Percentiles rank a stretch among this genome's conserved stretches.
Conservation (phyloP, 768 basidiomycete species). For the Thelephora ganbajun region DNA sequence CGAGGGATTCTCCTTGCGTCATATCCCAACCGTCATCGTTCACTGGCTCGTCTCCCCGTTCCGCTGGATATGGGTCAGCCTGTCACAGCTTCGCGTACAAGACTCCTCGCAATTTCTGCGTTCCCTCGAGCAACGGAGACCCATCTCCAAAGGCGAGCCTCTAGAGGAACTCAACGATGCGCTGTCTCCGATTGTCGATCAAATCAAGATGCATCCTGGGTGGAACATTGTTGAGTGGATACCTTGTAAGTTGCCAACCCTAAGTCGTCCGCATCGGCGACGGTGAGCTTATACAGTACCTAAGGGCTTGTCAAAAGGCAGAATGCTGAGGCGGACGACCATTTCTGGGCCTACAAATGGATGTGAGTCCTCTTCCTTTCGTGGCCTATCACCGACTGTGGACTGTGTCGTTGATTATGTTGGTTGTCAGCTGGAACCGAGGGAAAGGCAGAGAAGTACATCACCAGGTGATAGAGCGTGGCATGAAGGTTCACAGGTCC, state of each 20-base stretch:
- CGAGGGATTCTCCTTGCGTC: too few relatives aligned
- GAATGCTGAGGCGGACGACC: not conserved
- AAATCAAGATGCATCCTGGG: constrained; percentile 26
- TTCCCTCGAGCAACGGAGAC: constrained; percentile 7
- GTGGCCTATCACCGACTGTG: constrained; percentile 16
- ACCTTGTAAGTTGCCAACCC: constrained; percentile 7
- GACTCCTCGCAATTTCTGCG: too few relatives aligned
- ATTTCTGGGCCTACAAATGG: constrained; percentile 4
- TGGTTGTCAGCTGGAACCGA: constrained; percentile 18
- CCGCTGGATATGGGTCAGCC: not conserved
- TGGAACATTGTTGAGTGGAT: constrained; percentile 61
- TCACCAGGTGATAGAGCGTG: constrained; percentile 20
- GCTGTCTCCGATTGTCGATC: constrained; percentile 36
- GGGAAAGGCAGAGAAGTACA: constrained; percentile 28
- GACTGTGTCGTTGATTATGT: constrained; percentile 18
- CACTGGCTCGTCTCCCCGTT: not conserved
- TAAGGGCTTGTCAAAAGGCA: not conserved
- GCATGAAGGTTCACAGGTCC: constrained; percentile 32
- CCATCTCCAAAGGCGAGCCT: constrained; percentile 25
- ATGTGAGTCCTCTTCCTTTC: constrained; percentile 3
- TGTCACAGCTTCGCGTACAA: not conserved
- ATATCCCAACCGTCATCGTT: too few relatives aligned
- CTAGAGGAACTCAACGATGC: constrained; percentile 52
- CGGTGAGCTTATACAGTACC: too few relatives aligned
- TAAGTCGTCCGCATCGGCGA: too few relatives aligned